Percentiles rank a stretch among this genome's conserved stretches.
Conservation (phyloP, 495 filamentous ascomycete species). For the Tuber aestivum region DNA sequence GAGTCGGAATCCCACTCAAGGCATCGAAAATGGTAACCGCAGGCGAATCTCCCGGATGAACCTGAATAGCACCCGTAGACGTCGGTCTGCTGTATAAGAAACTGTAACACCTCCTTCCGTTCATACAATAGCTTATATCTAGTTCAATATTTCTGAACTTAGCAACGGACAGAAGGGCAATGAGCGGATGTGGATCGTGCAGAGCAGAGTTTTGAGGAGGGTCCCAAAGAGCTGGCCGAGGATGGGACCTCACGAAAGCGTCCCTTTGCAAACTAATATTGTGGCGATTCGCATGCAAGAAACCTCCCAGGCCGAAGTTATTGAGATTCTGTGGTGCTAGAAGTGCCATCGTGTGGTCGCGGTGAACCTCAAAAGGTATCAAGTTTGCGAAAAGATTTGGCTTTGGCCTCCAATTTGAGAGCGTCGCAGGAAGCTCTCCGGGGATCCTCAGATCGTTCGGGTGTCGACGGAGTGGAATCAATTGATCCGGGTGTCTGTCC, state of each 20-base stretch:
- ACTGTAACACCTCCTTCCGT: constrained; percentile 21
- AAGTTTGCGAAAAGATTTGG: constrained; percentile 23
- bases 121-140: constrained; percentile 27
- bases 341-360: constrained; percentile 20
- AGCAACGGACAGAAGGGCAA: constrained; percentile 21
- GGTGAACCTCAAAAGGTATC: constrained; percentile 22
- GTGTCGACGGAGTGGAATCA: constrained; percentile 17
- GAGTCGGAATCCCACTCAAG: background rate
- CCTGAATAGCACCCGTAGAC: background rate
- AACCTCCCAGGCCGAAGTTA: background rate
- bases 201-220: constrained; percentile 22
- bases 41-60: background rate
- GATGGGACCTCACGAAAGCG: background rate
- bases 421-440: background rate
- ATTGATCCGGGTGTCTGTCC: constrained; percentile 4
- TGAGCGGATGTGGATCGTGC: constrained; percentile 30
- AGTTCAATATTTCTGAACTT: constrained; percentile 19
- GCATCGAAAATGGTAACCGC: background rate
- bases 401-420: constrained; percentile 10
- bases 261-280: background rate
- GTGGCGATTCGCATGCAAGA: background rate
- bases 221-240: constrained; percentile 1
- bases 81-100: constrained; percentile 21
- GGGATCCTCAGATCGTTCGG: constrained; percentile 8
- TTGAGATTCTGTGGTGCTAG: constrained; percentile 12